Conservation (phyloP, 2,329 filamentous ascomycete species). For the Parascedosporium putredinis region DNA sequence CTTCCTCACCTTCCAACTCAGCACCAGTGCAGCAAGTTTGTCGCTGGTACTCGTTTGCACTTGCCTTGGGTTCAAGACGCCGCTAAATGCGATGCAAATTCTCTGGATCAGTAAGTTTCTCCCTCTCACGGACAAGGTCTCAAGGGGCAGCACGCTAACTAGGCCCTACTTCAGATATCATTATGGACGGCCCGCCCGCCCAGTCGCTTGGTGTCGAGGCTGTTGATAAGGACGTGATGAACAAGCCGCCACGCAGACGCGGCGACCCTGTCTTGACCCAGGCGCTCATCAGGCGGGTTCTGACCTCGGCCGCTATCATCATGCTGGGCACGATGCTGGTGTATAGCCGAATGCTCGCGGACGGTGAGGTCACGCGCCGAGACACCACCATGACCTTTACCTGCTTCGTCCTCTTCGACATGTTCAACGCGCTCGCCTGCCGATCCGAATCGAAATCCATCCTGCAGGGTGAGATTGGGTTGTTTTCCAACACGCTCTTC, state of each 20-base stretch:
- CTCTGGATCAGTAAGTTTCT: conserved; percentile 86
- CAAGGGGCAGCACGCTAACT: conserved; percentile 3
- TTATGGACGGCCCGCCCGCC: conserved; percentile 97
- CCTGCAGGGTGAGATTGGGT: conserved; percentile 70
- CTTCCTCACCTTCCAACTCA: conserved; percentile 96
- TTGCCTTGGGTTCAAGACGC: conserved; percentile 85
- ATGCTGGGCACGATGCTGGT: conserved; percentile 86
- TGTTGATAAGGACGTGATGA: conserved; percentile 92
- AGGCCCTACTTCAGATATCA: conserved; percentile 62
- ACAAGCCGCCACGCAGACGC: conserved; percentile 70
- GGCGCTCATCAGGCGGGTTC: conserved; percentile 69
- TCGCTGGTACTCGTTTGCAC: conserved; percentile 88
- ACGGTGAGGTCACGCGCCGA: conserved; percentile 74
- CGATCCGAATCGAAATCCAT: conserved; percentile 86
- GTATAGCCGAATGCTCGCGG: conserved; percentile 78
- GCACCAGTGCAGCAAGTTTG: conserved; percentile 88
- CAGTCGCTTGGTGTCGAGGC: conserved; percentile 94
- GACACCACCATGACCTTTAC: conserved; percentile 99
- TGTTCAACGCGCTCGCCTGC: conserved; percentile 96
- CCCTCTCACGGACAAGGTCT: background rate
- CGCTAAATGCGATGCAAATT: conserved; percentile 98
- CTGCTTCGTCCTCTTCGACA: conserved; percentile 97
- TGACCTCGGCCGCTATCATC: conserved; percentile 80
- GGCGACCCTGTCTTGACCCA: conserved; percentile 85
- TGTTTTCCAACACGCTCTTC: conserved; percentile 86